Base-by-base conservation (phyloP, 495 filamentous ascomycete species). In the Aspergillus baeticus region DNA sequence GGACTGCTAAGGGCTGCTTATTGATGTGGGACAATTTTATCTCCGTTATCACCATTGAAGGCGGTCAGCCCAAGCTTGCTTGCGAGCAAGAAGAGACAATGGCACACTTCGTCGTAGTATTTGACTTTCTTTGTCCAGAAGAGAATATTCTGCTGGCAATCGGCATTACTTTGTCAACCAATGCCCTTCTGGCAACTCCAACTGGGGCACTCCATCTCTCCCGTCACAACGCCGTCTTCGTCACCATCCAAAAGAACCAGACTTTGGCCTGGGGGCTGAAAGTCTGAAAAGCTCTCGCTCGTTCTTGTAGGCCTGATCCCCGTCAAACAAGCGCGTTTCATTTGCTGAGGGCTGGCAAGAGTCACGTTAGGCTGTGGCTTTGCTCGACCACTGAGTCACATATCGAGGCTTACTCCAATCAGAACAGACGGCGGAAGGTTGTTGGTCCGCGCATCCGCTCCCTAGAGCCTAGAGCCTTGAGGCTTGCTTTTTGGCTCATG, bases 31-130 rank as follows among this genome's bases (percentile, higher is more conserved):
- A 8, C 15, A 15, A 29, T 48, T 23, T 57, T 60, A 60, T 60
- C 51, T 60, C 57, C 57, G 57, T 60, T 60, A 60, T 60, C 51
- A 41, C 57, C 51, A 34, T 17, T 42, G 26, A 38, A 31, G 49
- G 49, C 49, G 49, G 49, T 52, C 49, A 52, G 20, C 10, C 37
- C 20, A 8, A 29, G 26, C 20, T 41, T 37, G 15, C 1, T 6
- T 41, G n/a, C n/a, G n/a, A n/a, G n/a, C n/a, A n/a, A n/a, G n/a
- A n/a, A n/a, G n/a, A 29, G 26, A 29, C 8, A 8, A 29, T 29
- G 26, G 26, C 8, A 8, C 4, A 4, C 26, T 29, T 4, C 26
- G 26, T 29, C 8, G 26, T 3, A 29, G 26, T 29, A 4, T 29
- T 29, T 45, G 10, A 5, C n/a, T 29, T 43, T 10, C 18, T 21